Base-by-base conservation (phyloP, 2,329 filamentous ascomycete species). In the Ceratocystis harringtonii region DNA sequence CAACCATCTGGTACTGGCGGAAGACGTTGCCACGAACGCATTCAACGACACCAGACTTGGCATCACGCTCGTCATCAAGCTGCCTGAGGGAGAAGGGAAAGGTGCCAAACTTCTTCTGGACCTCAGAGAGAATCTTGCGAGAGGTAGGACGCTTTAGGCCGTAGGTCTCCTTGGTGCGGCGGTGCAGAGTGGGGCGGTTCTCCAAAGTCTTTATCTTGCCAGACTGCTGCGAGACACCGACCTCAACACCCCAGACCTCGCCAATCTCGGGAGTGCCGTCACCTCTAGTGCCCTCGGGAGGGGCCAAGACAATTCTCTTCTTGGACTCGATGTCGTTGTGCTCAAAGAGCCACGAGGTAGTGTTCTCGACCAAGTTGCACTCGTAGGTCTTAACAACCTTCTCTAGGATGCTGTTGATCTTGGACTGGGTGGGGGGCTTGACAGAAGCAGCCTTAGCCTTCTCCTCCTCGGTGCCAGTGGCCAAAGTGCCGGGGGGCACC, bases 71-170 rank as follows among this genome's bases (percentile, higher is more conserved):
- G 72, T 97, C 92, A 69, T 96, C 92, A 69, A 99, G 84, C 80
- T 99, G 94, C 74, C 94, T 85, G 80, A 97, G 82, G 78, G 90
- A 95, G 84, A 99, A 99, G 71, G 94, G 94, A 83, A 99, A 99
- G 69, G 85, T 90, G 70, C 92, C 92, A 74, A 97, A 99, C 80
- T 92, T 96, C 85, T 92, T 95, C 76, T 95, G 87, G 68, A 96
- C 88, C 79, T 97, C 94, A 60, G 92, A 95, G 64, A 97, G 82
- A 62, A 92, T 88, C 78, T 95, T 90, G 74, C 92, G 86, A 63
- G 92, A 96, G 70, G 90, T 95, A 68, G 90, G 90, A 70, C 94
- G 87, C 85, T 97, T 99, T 70, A 99, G 82, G 68, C 86, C 86
- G 77, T 96, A 96, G 68, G 90, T 96, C 71, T 90, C 92, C 70